Conservation (phyloP, 257 asterid species). For the Gentiana straminea region DNA sequence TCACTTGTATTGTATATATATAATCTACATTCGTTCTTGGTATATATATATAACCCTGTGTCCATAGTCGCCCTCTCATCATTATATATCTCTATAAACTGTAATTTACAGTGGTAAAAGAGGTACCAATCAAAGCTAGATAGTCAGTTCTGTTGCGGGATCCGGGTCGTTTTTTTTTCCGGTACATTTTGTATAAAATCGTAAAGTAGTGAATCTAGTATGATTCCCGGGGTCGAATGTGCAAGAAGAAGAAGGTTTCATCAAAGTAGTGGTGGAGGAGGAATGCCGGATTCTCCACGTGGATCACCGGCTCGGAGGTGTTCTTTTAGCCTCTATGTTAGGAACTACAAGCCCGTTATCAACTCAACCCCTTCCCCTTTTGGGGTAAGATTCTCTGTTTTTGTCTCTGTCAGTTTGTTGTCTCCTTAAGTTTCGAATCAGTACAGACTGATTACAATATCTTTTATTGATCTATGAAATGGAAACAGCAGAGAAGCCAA, state of each 20-base stretch:
- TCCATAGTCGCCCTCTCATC: no score
- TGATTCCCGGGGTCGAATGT: constrained; percentile 57
- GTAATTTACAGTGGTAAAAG: no score
- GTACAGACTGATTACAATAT: neutral
- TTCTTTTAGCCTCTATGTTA: constrained; percentile 33
- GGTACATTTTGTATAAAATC: no score
- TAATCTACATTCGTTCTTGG: no score
- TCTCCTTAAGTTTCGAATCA: neutral
- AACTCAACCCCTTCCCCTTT: constrained; percentile 11
- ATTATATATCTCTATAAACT: no score
- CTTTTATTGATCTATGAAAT: neutral
- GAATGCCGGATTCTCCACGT: constrained; percentile 16
- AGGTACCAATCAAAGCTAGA: no score
- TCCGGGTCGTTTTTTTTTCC: no score
- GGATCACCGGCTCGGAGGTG: constrained; percentile 24
- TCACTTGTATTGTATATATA: no score
- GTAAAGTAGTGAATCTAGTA: neutral
- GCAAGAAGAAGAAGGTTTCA: constrained; percentile 56
- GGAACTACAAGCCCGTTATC: constrained; percentile 23
- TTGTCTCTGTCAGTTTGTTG: no score
- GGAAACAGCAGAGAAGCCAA: constrained; percentile 15
- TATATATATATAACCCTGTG: no score
- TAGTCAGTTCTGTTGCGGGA: no score
- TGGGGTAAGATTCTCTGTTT: no score
- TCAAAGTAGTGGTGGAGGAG: constrained; percentile 15